phyloP scores from a whole-genome alignment of 2,329 filamentous ascomycete genomes.

The Colletotrichum melonis region DNA sequence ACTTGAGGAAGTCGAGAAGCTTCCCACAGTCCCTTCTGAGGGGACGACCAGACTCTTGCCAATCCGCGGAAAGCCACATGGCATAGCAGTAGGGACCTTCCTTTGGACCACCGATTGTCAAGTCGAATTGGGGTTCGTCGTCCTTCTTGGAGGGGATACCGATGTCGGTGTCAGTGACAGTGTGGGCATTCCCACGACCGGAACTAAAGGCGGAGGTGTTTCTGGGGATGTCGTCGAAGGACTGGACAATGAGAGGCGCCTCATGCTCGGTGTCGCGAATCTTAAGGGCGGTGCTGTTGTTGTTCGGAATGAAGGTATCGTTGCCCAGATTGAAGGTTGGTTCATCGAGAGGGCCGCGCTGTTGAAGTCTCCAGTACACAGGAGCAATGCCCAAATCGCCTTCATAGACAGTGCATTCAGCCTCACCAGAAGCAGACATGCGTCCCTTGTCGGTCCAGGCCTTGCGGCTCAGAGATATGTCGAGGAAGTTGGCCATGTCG shows the following conservation, averaged over 20 bases:
- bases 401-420: slow-evolving; percentile 13
- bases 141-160: neutral
- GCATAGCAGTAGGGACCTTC: slow-evolving; percentile 16
- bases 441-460: slow-evolving; percentile 3
- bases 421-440: slow-evolving; percentile 7
- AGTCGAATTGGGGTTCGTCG: slow-evolving; percentile 9
- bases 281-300: neutral
- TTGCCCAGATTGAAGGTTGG: neutral
- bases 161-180: neutral
- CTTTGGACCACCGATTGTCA: neutral
- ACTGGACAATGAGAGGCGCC: slow-evolving; percentile 12
- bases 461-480: neutral
- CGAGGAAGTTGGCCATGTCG: slow-evolving; percentile 18
- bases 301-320: neutral
- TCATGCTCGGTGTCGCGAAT: neutral
- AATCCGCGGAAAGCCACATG: slow-evolving; percentile 18
- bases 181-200: neutral
- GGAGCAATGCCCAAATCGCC: neutral
- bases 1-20: slow-evolving; percentile 8
- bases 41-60: slow-evolving; percentile 2
- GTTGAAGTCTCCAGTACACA: slow-evolving; percentile 16
- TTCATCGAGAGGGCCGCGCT: neutral
- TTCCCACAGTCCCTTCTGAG: slow-evolving; percentile 9
- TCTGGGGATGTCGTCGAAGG: slow-evolving; percentile 8
- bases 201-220: slow-evolving; percentile 25